Evolutionary conservation across 2,329 filamentous ascomycete species (phyloP).

Genomic region (Akanthomyces muscarius): DNA sequence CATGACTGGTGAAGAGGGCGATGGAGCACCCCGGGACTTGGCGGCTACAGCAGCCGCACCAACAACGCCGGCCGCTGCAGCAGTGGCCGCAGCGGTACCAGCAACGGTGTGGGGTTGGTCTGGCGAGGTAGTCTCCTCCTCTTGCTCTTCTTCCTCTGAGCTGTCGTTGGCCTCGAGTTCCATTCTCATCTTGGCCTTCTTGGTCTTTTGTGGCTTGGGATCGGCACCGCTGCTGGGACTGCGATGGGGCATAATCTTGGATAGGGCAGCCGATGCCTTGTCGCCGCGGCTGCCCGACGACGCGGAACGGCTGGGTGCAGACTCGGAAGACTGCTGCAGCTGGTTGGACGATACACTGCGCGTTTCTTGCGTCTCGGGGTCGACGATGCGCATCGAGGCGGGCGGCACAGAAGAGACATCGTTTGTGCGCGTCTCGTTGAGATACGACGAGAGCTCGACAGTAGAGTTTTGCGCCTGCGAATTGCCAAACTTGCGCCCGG

Average conservation of each 20-base stretch:
- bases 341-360: conserved; percentile 33
- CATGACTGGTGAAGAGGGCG: background rate
- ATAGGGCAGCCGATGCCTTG: conserved; percentile 31
- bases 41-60: background rate
- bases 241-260: conserved; percentile 38
- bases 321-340: conserved; percentile 26
- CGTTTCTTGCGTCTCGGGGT: conserved; percentile 45
- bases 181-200: conserved; percentile 53
- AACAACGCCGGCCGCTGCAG: background rate
- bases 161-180: conserved; percentile 69
- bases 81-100: conserved; percentile 37
- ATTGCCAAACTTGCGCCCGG: conserved; percentile 34
- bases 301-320: conserved; percentile 30
- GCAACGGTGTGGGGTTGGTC: conserved; percentile 18
- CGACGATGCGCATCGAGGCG: conserved; percentile 56
- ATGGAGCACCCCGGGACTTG: background rate
- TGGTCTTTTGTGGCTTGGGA: conserved; percentile 47
- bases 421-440: conserved; percentile 45
- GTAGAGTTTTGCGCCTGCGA: conserved; percentile 31
- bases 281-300: conserved; percentile 20
- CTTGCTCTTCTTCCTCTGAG: conserved; percentile 33
- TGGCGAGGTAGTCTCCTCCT: conserved; percentile 17
- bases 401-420: conserved; percentile 54
- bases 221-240: conserved; percentile 39
- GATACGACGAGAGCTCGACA: conserved; percentile 40